A percentile compares a stretch with the other conserved stretches of the same genome.
These are phyloP conservation scores for Graphilbum fragrans DNA, from an alignment of 2,329 filamentous ascomycete species.

Conservation along the genomic window DNA sequence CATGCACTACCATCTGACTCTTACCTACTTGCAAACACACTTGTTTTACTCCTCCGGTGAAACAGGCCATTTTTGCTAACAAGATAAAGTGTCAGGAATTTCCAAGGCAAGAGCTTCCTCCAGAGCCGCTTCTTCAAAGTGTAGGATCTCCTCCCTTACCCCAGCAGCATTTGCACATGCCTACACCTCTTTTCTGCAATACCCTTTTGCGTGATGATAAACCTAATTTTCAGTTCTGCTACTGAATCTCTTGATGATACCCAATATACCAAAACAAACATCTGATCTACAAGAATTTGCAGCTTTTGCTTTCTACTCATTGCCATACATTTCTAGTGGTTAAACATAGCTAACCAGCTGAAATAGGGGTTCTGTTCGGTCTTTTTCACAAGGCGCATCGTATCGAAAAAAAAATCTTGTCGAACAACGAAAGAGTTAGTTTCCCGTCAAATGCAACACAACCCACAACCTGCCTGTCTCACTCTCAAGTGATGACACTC, in stretches of 20 bases:
- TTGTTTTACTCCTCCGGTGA: neutral
- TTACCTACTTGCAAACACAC: slow-evolving; percentile 2
- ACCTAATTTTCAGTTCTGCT: slow-evolving; percentile 59
- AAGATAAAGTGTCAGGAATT: neutral
- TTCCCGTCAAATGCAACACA: neutral
- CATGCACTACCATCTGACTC: slow-evolving; percentile 71
- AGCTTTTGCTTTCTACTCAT: slow-evolving; percentile 2
- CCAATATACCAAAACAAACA: slow-evolving; percentile 43
- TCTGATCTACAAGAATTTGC: slow-evolving; percentile 10
- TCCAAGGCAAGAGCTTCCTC: slow-evolving; percentile 1
- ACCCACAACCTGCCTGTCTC: too few relatives aligned
- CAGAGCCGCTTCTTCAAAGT: too few relatives aligned
- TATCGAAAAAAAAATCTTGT: too few relatives aligned
- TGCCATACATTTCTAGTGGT: neutral
- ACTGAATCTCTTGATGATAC: slow-evolving; percentile 57
- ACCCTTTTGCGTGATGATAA: slow-evolving; percentile 46
- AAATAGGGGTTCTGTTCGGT: neutral
- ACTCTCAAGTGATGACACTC: slow-evolving; percentile 41
- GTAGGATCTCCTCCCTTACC: slow-evolving; percentile 3
- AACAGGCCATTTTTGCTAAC: neutral
- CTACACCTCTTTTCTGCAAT: neutral
- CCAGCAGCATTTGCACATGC: too few relatives aligned
- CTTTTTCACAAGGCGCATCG: too few relatives aligned
- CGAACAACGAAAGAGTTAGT: neutral
- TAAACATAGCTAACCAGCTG: neutral